Conservation (phyloP, 768 basidiomycete species). For the Filobasidium floriforme region DNA sequence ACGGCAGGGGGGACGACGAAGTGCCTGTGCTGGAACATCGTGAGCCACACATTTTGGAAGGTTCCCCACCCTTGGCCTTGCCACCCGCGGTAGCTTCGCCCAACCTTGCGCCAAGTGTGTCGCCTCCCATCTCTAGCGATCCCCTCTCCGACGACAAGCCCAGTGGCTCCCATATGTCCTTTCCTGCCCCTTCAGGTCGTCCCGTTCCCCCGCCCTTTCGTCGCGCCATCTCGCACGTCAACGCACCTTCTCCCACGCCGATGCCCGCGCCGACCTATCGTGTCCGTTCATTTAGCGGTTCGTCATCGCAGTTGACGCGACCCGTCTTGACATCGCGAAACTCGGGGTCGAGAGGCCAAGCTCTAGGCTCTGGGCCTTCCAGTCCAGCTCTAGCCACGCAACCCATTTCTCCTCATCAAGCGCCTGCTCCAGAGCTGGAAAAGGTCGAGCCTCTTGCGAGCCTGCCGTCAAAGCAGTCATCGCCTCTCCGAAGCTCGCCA, state of each 20-base stretch:
- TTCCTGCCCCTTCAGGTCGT: background rate
- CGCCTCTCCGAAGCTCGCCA: too few species aligned
- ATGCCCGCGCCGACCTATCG: background rate
- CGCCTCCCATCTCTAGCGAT: background rate
- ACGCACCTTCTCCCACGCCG: background rate
- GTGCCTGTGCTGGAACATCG: too few species aligned
- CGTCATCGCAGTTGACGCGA: background rate
- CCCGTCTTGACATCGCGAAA: background rate
- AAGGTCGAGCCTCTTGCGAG: too few species aligned
- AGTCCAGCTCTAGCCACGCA: too few species aligned
- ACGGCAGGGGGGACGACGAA: background rate
- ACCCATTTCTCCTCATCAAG: too few species aligned
- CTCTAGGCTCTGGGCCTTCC: background rate
- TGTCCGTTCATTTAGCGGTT: background rate
- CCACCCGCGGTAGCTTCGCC: background rate
- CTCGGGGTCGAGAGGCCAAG: background rate
- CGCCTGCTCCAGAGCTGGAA: too few species aligned
- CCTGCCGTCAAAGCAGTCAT: too few species aligned
- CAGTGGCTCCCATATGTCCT: background rate
- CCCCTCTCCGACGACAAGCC: too few species aligned
- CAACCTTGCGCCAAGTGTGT: background rate
- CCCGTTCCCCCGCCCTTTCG: constrained; percentile 6
- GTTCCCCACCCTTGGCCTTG: background rate
- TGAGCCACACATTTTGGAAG: too few species aligned
- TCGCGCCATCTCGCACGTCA: constrained; percentile 12